Evolutionary conservation across 2,329 filamentous ascomycete species (phyloP).

Genomic region (Aspergillus texensis): DNA sequence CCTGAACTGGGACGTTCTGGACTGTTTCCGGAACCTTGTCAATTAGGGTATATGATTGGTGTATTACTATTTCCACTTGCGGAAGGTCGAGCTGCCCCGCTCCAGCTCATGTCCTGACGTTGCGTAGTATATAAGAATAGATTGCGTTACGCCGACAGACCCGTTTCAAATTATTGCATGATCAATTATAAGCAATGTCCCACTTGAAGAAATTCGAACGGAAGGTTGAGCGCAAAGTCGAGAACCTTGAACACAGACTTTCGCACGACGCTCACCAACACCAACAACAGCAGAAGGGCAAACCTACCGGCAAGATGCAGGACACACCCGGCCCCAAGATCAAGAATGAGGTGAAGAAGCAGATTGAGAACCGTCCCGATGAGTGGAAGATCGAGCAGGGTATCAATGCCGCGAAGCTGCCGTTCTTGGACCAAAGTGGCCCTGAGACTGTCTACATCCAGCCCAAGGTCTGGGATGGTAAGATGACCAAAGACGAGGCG

Average conservation of each 20-base stretch:
- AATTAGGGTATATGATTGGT: neutral
- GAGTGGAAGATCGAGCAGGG: slow-evolving; percentile 60
- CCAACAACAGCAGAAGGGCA: neutral
- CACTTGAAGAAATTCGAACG: neutral
- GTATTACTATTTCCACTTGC: neutral
- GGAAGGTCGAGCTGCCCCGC: neutral
- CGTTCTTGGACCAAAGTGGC: slow-evolving; percentile 52
- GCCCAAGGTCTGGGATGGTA: slow-evolving; percentile 24
- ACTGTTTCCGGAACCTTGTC: neutral
- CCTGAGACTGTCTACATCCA: slow-evolving; percentile 35
- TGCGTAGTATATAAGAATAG: neutral
- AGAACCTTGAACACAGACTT: neutral
- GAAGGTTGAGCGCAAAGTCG: neutral
- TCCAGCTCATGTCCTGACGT: neutral
- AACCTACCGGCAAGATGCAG: neutral
- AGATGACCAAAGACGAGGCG: slow-evolving; percentile 44
- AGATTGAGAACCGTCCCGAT: slow-evolving; percentile 39
- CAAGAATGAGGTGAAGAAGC: neutral
- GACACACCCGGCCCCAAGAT: neutral
- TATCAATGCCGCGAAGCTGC: slow-evolving; percentile 49
- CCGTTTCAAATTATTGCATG: neutral
- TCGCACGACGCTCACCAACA: neutral
- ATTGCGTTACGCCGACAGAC: neutral
- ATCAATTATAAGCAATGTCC: neutral
- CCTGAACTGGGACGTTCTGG: neutral